These are phyloP conservation scores for Eucalyptus pumila DNA, from an alignment of 345 rosid genomes.

Conservation along the genomic window DNA sequence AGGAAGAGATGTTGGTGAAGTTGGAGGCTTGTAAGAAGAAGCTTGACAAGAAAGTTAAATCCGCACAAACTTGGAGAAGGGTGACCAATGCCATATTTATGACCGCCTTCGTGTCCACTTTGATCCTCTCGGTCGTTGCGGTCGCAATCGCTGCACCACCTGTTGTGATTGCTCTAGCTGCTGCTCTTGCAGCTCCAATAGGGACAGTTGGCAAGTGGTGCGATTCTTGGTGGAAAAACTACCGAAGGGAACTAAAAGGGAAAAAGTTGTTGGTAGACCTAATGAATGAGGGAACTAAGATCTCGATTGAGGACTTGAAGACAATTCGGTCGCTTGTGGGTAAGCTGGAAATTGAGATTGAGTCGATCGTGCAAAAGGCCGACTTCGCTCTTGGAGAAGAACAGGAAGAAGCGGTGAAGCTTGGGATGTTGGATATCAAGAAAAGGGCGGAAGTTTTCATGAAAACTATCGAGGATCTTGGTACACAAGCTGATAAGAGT, in stretches of 20 bases:
- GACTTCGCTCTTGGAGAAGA: slow-evolving; percentile 43
- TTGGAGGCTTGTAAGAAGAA: slow-evolving; percentile 23
- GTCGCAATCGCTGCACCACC: slow-evolving; percentile 77
- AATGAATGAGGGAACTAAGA: slow-evolving; percentile 19
- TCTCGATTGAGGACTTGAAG: slow-evolving; percentile 55
- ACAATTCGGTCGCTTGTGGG: slow-evolving; percentile 33
- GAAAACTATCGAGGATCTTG: slow-evolving; percentile 43
- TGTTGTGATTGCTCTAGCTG: slow-evolving; percentile 47
- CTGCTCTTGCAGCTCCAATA: slow-evolving; percentile 55
- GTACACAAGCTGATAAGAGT: slow-evolving; percentile 45
- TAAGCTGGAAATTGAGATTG: slow-evolving; percentile 39
- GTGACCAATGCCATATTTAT: slow-evolving; percentile 65
- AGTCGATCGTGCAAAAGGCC: slow-evolving; percentile 36
- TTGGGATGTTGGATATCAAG: slow-evolving; percentile 72
- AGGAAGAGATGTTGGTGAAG: slow-evolving; percentile 29
- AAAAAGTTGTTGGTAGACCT: slow-evolving; percentile 30
- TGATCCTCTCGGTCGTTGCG: slow-evolving; percentile 81
- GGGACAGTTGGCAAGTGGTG: slow-evolving; percentile 83
- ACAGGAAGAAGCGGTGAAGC: slow-evolving; percentile 32
- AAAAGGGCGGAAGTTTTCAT: slow-evolving; percentile 47
- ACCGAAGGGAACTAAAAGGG: slow-evolving; percentile 36
- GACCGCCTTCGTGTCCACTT: slow-evolving; percentile 53
- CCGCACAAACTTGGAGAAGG: slow-evolving; percentile 57
- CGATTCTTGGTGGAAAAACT: slow-evolving; percentile 40
- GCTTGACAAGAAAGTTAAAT: slow-evolving; percentile 46